Conservation (phyloP, 2,329 filamentous ascomycete species). For the Exserohilum rostratum region DNA sequence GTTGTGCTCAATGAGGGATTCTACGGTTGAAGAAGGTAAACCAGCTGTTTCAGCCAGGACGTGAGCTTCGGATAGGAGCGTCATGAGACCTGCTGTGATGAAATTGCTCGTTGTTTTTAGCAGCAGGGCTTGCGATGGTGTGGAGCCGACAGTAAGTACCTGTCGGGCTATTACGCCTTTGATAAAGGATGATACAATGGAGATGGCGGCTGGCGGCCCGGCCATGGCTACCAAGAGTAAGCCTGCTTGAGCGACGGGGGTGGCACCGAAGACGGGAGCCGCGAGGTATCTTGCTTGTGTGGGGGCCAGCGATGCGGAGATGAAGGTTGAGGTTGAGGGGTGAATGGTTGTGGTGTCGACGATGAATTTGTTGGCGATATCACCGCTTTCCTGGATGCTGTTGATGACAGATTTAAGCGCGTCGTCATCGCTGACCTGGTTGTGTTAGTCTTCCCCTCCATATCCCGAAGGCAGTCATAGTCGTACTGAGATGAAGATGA, state of each 20-base stretch:
- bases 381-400: slow-evolving; percentile 26
- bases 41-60: slow-evolving; percentile 57
- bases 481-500: slow-evolving; percentile 45
- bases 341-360: slow-evolving; percentile 60
- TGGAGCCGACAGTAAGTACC: slow-evolving; percentile 53
- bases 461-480: not conserved
- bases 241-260: slow-evolving; percentile 55
- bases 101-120: slow-evolving; percentile 59
- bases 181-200: slow-evolving; percentile 49
- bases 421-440: slow-evolving; percentile 50
- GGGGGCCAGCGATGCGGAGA: slow-evolving; percentile 35
- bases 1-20: slow-evolving; percentile 50
- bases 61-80: slow-evolving; percentile 58
- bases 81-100: slow-evolving; percentile 58
- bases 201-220: slow-evolving; percentile 48
- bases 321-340: slow-evolving; percentile 49
- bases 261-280: slow-evolving; percentile 59
- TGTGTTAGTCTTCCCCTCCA: not conserved
- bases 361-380: slow-evolving; percentile 50
- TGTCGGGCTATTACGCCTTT: slow-evolving; percentile 50
- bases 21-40: slow-evolving; percentile 50
- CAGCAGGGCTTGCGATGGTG: slow-evolving; percentile 53
- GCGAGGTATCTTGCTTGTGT: slow-evolving; percentile 50
- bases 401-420: slow-evolving; percentile 46
- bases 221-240: slow-evolving; percentile 56